phyloP scores from a whole-genome alignment of 352 stramenopile species.

The Phytophthora multivora region DNA sequence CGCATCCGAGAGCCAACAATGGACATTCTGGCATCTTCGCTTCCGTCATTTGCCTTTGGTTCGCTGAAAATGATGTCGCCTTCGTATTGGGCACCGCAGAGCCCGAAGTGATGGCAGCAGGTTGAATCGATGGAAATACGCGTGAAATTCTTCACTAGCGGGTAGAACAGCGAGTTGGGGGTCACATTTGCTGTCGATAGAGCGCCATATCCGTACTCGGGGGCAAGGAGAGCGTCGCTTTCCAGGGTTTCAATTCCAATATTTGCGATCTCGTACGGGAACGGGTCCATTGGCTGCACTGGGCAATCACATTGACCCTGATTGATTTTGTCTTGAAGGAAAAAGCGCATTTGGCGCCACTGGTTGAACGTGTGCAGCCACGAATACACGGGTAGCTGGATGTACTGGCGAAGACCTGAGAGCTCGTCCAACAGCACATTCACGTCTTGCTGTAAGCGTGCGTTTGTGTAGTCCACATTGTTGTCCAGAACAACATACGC shows the following conservation, averaged over 20 bases:
- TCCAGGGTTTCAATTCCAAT: slow-evolving; percentile 15
- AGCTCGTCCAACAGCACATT: slow-evolving; percentile 78
- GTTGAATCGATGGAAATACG: slow-evolving; percentile 87
- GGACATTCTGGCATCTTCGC: slow-evolving; percentile 21
- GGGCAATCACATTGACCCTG: slow-evolving; percentile 69
- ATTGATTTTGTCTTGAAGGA: slow-evolving; percentile 75
- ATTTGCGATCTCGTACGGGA: slow-evolving; percentile 69
- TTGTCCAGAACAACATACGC: slow-evolving; percentile 84
- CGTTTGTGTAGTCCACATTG: slow-evolving; percentile 75
- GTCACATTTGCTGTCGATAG: slow-evolving; percentile 44
- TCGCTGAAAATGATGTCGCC: slow-evolving; percentile 82
- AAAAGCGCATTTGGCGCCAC: slow-evolving; percentile 86
- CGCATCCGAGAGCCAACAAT: slow-evolving; percentile 82
- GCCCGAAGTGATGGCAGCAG: slow-evolving; percentile 88
- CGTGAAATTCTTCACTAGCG: slow-evolving; percentile 86
- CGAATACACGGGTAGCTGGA: slow-evolving; percentile 85
- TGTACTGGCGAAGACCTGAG: slow-evolving; percentile 73
- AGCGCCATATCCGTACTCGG: slow-evolving; percentile 17
- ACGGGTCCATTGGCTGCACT: slow-evolving; percentile 76
- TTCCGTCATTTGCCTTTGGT: not conserved
- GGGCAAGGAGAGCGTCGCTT: slow-evolving; percentile 5
- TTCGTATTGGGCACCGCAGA: slow-evolving; percentile 88
- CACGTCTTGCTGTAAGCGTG: slow-evolving; percentile 49
- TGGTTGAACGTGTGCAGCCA: slow-evolving; percentile 91
- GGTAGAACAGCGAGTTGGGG: slow-evolving; percentile 74